phyloP scores from a whole-genome alignment of 306 rosid genomes.

The Quercus cerris region DNA sequence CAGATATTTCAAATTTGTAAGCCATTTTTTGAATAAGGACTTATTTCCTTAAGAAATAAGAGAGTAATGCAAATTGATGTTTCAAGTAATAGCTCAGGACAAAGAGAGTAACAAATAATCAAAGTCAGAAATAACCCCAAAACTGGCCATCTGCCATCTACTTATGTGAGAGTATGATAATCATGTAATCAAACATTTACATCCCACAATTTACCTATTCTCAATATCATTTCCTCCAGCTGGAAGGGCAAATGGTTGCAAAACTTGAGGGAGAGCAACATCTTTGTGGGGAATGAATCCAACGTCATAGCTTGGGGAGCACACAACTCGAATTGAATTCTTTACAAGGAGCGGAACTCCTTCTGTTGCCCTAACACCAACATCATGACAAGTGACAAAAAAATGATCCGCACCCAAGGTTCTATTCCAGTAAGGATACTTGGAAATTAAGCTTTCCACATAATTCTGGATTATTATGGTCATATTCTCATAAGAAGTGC shows the following conservation, averaged over 20 bases:
- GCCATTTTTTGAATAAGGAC: neutral
- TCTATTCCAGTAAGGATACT: conserved; percentile 99
- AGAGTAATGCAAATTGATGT: neutral
- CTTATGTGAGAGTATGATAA: neutral
- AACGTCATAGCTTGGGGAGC: conserved; percentile 96
- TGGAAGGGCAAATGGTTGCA: conserved; percentile 97
- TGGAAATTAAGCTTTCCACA: conserved; percentile 76
- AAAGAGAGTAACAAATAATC: neutral
- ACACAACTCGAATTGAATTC: conserved; percentile 90
- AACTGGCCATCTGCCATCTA: neutral
- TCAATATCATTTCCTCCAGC: conserved; percentile 90
- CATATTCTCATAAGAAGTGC: conserved; percentile 90
- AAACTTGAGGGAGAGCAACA: conserved; percentile 91
- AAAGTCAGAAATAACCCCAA: neutral
- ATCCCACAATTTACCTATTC: conserved; percentile 51
- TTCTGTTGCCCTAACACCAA: conserved; percentile 95
- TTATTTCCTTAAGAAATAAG: neutral
- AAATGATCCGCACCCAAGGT: conserved; percentile 97
- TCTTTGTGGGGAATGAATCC: conserved; percentile 98
- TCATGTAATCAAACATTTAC: neutral
- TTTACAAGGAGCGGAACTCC: conserved; percentile 82
- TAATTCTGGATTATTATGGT: conserved; percentile 83
- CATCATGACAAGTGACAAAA: conserved; percentile 97
- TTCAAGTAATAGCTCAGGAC: neutral
- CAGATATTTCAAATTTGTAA: neutral